phyloP scores from a whole-genome alignment of 106 monocot genomes.

The Apostasia shenzhenica region DNA sequence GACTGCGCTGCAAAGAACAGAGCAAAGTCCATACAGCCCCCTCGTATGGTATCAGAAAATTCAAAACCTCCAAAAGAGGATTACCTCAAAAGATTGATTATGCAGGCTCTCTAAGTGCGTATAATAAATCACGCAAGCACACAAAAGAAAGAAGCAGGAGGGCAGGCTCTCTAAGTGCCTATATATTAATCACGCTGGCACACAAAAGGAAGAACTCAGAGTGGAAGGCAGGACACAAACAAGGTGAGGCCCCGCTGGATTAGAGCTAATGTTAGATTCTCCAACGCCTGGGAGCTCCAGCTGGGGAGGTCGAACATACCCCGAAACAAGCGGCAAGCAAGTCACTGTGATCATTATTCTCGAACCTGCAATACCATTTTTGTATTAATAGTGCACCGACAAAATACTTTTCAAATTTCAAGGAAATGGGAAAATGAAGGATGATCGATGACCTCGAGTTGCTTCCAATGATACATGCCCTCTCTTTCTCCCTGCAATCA shows the following conservation, averaged over 20 bases:
- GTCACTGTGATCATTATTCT: slow-evolving; percentile 60
- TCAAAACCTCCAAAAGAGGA: too few species aligned
- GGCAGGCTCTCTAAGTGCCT: too few species aligned
- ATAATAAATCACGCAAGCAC: too few species aligned
- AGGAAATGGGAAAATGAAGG: neutral
- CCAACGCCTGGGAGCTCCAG: slow-evolving; percentile 60
- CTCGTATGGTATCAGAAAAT: too few species aligned
- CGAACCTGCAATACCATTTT: slow-evolving; percentile 54
- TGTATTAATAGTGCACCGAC: neutral
- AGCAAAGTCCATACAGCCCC: too few species aligned
- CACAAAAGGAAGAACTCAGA: slow-evolving; percentile 80
- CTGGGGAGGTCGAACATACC: slow-evolving; percentile 82
- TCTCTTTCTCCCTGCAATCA: slow-evolving; percentile 94
- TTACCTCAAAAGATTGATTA: too few species aligned
- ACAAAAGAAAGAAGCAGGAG: too few species aligned
- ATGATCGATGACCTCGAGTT: slow-evolving; percentile 34
- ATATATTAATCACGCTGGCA: slow-evolving; percentile 39
- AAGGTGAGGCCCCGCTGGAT: slow-evolving; percentile 87
- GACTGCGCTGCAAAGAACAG: too few species aligned
- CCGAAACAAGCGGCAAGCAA: slow-evolving; percentile 79
- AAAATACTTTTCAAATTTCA: neutral
- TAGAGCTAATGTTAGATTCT: slow-evolving; percentile 64
- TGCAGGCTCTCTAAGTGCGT: too few species aligned
- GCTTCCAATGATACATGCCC: slow-evolving; percentile 63
- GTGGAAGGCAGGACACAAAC: slow-evolving; percentile 80